Evolutionary conservation across 1,139 yeast genomes (phyloP), one percentile per base, ranked within the genome.

Genomic region (Pichia sp.): DNA sequence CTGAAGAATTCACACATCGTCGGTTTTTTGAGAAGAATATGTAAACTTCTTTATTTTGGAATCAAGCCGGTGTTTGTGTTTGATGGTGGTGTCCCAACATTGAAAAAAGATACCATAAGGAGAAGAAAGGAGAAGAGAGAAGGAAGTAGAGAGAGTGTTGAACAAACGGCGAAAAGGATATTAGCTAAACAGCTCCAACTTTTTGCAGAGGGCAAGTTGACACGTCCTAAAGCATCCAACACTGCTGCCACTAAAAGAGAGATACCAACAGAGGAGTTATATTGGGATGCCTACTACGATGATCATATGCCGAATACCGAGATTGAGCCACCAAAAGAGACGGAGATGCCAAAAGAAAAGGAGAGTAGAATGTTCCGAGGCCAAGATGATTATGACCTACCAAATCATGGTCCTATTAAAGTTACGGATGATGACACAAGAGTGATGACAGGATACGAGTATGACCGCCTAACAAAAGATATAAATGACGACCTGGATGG

Each of bases 31-130:
- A 73, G 98, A 58, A 76, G 99, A 53, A 90, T 95, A 13, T 91
- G 99, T 70, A 95, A 95, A 63, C 71, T 95, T 54, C 69, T 95
- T 19, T 95, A 82, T 66, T 88, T 84, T 71, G 99, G 98, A 0
- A 89, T 95, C 31, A 77, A 75, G 52, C 99, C 99, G 0, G 87
- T 95, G 12, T 95, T 95, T 74, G 96, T 95, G 0, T 95, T 95
- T 71, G 99, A 95, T 71, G 99, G 99, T 21, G 96, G 95, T 1
- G 98, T 96, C 0, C 99, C 99, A 0, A 76, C 77, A 0, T 71
- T 93, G 62, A 95, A 95, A 70, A 74, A 84, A 57, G 80, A 82
- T 52, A 91, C 97, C 0, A 85, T 91, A 21, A 73, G 74, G 31
- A 76, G 79, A 55, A 75, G 97, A 60, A 78, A 82, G 58, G 87